Percentiles rank a stretch among this genome's conserved stretches.
Conservation (phyloP, 116 monocot species). For the Cymodocea nodosa region DNA sequence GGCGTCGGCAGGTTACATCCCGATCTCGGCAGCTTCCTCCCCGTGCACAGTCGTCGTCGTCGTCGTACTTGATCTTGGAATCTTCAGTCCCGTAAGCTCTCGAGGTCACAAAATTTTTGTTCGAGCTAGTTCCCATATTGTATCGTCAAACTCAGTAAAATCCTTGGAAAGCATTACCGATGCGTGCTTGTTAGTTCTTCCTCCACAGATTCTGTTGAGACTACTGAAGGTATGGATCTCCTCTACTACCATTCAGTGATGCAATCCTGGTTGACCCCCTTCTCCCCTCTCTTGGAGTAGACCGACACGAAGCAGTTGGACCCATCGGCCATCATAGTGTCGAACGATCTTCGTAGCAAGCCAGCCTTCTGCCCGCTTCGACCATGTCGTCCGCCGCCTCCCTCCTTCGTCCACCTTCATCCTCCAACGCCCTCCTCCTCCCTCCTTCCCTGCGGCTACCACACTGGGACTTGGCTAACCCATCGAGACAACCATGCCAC, state of each 20-base stretch:
- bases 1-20: no score
- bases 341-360: conserved; percentile 41
- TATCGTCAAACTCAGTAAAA: conserved; percentile 61
- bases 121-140: no score
- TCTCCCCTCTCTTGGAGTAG: conserved; percentile 57
- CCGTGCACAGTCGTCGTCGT: no score
- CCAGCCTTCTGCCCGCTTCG: conserved; percentile 5
- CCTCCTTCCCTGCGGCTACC: background rate
- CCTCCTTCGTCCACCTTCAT: conserved; percentile 2
- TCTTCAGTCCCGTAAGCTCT: no score
- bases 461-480: conserved; percentile 2
- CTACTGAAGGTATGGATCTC: no score
- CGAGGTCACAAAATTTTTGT: no score
- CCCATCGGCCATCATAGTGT: conserved; percentile 17
- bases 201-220: no score
- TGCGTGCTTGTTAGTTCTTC: no score
- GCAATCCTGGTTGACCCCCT: conserved; percentile 79
- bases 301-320: conserved; percentile 42
- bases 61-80: no score
- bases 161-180: conserved; percentile 4
- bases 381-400: conserved; percentile 3
- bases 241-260: conserved; percentile 10
- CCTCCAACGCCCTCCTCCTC: no score
- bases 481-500: background rate
- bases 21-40: no score